Evolutionary conservation across 108 stramenopile genomes (phyloP).

Genomic region (Parietichytrium sp.): DNA sequence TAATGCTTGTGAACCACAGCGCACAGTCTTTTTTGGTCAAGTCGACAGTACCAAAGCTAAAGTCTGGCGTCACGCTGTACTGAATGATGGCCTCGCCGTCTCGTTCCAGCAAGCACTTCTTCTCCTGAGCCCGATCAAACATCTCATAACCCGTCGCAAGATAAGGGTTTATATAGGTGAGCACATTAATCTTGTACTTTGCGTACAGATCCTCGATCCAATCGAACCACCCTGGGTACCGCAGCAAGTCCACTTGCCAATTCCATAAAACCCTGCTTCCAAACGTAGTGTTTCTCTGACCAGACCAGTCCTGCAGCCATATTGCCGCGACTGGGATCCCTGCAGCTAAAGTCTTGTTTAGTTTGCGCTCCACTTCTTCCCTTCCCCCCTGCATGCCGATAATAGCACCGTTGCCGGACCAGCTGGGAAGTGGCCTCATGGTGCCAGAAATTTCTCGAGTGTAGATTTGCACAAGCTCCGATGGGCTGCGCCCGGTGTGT

Average conservation of each 20-base stretch:
- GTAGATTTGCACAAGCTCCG: background rate
- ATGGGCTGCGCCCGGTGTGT: background rate
- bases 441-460: background rate
- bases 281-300: background rate
- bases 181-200: background rate
- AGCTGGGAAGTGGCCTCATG: background rate
- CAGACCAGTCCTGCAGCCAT: conserved; percentile 43
- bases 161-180: conserved; percentile 25
- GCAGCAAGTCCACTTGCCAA: conserved; percentile 3
- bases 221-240: conserved; percentile 18
- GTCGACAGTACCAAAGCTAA: background rate
- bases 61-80: background rate
- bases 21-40: background rate
- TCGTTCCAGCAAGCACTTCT: background rate
- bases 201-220: background rate
- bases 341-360: background rate
- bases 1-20: conserved; percentile 26
- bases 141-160: background rate
- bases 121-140: background rate
- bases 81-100: background rate
- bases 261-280: conserved; percentile 30
- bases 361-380: background rate
- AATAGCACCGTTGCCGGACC: conserved; percentile 13
- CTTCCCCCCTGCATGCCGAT: conserved; percentile 41
- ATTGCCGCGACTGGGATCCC: background rate